These are phyloP conservation scores for Teunomyces funiuensis DNA, from an alignment of 805 yeast species.

Conservation along the genomic window DNA sequence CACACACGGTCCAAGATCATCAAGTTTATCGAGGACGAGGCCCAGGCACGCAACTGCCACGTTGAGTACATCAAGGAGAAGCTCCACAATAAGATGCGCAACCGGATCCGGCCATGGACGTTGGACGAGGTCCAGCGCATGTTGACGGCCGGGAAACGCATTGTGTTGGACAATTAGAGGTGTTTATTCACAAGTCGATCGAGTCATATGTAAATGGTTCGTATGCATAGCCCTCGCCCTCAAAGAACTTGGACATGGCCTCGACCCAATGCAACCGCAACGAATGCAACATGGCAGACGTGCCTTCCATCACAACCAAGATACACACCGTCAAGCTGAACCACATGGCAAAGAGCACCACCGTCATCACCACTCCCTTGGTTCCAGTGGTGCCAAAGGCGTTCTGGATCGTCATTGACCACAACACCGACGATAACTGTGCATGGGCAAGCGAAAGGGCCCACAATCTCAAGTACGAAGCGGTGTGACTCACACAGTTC, in stretches of 20 bases:
- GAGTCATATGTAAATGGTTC: slow-evolving; percentile 74
- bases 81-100: slow-evolving; percentile 28
- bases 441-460: slow-evolving; percentile 97
- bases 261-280: slow-evolving; percentile 99
- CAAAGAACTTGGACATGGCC: slow-evolving; percentile 96
- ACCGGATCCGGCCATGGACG: slow-evolving; percentile 30
- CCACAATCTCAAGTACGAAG: slow-evolving; percentile 95
- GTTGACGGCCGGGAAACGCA: slow-evolving; percentile 28
- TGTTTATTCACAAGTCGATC: slow-evolving; percentile 11
- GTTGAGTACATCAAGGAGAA: slow-evolving; percentile 26
- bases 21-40: slow-evolving; percentile 30
- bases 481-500: slow-evolving; percentile 98
- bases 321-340: slow-evolving; percentile 86
- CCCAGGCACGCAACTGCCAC: slow-evolving; percentile 15
- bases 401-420: slow-evolving; percentile 90
- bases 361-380: slow-evolving; percentile 71
- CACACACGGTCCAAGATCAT: slow-evolving; percentile 30
- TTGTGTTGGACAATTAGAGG: slow-evolving; percentile 21
- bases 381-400: slow-evolving; percentile 69
- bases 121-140: slow-evolving; percentile 33
- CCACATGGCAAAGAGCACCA: slow-evolving; percentile 91
- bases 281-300: slow-evolving; percentile 99
- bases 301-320: slow-evolving; percentile 96
- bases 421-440: slow-evolving; percentile 88
- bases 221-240: slow-evolving; percentile 92